Evolutionary conservation across 352 stramenopile genomes (phyloP).

Genomic region (Globisporangium splendens): DNA sequence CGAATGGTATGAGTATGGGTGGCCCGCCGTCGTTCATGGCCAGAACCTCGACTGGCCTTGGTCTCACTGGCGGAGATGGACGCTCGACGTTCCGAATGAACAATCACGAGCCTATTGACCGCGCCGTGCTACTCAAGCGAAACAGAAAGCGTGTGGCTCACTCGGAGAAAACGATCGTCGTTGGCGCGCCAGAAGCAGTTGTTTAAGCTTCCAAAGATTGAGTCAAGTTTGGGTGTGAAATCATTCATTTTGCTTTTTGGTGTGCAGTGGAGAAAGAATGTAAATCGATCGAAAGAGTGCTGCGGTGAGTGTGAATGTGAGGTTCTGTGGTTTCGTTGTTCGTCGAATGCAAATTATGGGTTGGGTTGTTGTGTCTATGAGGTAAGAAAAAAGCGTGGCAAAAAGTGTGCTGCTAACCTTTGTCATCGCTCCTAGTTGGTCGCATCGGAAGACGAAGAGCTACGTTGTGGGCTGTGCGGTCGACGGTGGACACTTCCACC

Average conservation of each 20-base stretch:
- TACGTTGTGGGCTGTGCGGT: slow-evolving; percentile 12
- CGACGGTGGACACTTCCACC: background rate
- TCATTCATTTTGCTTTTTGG: too few relatives aligned
- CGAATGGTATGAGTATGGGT: slow-evolving; percentile 26
- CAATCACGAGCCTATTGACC: slow-evolving; percentile 61
- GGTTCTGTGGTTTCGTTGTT: too few relatives aligned
- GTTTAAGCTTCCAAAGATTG: slow-evolving; percentile 43
- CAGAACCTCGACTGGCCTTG: slow-evolving; percentile 16
- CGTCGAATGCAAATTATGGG: too few relatives aligned
- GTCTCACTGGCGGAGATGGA: slow-evolving; percentile 27
- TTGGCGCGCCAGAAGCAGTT: slow-evolving; percentile 76
- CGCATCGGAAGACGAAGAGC: slow-evolving; percentile 4
- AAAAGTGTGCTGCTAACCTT: too few relatives aligned
- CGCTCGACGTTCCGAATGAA: slow-evolving; percentile 63
- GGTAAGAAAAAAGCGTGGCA: background rate
- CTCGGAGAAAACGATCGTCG: slow-evolving; percentile 86
- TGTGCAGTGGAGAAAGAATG: too few relatives aligned
- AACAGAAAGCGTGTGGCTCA: slow-evolving; percentile 66
- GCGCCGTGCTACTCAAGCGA: slow-evolving; percentile 73
- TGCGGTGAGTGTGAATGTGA: too few relatives aligned
- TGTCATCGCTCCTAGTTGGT: background rate
- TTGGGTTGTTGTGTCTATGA: background rate
- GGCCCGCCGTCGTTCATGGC: slow-evolving; percentile 12
- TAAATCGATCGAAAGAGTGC: too few relatives aligned
- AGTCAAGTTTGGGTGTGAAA: background rate